A percentile compares a stretch with the other conserved stretches of the same genome.
Evolutionary conservation across 169 alveolate genomes (phyloP).

Genomic region (Cryptosporidium meleagridis): DNA sequence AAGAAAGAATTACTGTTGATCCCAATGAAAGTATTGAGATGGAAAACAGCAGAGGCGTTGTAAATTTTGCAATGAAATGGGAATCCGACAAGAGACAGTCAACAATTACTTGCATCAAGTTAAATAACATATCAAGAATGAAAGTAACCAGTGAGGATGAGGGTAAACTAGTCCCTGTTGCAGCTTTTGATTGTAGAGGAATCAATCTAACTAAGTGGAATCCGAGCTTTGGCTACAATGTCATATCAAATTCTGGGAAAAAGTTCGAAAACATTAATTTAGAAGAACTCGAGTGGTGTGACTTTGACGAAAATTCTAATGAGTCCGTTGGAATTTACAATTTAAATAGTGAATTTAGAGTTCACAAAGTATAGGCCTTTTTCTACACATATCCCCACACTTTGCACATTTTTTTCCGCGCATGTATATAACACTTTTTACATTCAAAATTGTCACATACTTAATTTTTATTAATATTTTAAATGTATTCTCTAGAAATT

Average conservation of each 20-base stretch:
- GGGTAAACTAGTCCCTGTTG: conserved; percentile 58
- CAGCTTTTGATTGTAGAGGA: conserved; percentile 72
- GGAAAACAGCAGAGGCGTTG: conserved; percentile 68
- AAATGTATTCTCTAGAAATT: too few relatives aligned
- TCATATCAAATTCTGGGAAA: conserved; percentile 45
- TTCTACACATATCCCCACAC: not conserved
- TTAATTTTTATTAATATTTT: not conserved
- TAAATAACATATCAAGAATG: conserved; percentile 50
- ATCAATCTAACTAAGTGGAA: conserved; percentile 55
- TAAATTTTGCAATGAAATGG: conserved; percentile 70
- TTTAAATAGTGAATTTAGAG: conserved; percentile 45
- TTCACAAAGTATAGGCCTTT: not conserved
- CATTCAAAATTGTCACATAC: not conserved
- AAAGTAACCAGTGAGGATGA: conserved; percentile 22
- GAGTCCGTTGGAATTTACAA: conserved; percentile 72
- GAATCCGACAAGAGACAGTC: conserved; percentile 66
- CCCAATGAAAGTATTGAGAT: conserved; percentile 65
- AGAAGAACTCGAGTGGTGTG: conserved; percentile 68
- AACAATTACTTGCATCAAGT: conserved; percentile 35
- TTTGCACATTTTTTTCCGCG: not conserved
- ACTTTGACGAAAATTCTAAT: conserved; percentile 58
- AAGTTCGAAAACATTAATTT: conserved; percentile 44
- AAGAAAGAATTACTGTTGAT: conserved; percentile 56
- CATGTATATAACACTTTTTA: not conserved
- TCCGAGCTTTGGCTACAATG: conserved; percentile 63